Conservation (phyloP, 805 yeast genomes). For the Candida montana region DNA sequence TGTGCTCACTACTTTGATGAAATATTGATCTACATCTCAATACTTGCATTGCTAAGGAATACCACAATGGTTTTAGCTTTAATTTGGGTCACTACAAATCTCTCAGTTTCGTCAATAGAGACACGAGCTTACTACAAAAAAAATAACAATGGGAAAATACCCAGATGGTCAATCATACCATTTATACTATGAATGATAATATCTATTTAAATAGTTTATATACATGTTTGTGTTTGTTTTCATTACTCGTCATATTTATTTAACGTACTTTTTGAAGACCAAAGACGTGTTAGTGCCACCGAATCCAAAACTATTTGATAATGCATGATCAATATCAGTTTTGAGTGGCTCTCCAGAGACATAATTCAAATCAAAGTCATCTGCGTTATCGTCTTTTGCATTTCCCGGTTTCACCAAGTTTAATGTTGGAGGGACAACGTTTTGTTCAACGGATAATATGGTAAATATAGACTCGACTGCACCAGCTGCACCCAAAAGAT, state of each 20-base stretch:
- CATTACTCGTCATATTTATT: background rate
- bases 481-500: constrained; percentile 93
- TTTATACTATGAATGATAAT: constrained; percentile 29
- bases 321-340: constrained; percentile 46
- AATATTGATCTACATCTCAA: constrained; percentile 44
- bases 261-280: constrained; percentile 37
- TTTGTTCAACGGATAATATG: constrained; percentile 52
- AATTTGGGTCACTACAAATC: constrained; percentile 36
- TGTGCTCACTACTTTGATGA: constrained; percentile 75
- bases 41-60: constrained; percentile 19
- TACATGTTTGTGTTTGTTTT: background rate
- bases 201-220: no score
- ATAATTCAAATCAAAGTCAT: constrained; percentile 48
- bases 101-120: constrained; percentile 52
- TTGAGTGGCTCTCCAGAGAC: constrained; percentile 42
- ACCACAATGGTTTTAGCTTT: constrained; percentile 16
- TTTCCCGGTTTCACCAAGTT: constrained; percentile 56
- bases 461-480: constrained; percentile 87
- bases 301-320: constrained; percentile 92
- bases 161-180: constrained; percentile 35
- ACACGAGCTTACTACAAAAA: constrained; percentile 41
- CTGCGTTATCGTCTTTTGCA: constrained; percentile 34
- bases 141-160: constrained; percentile 18
- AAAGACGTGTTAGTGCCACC: constrained; percentile 93
- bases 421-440: constrained; percentile 71